Percentiles rank a stretch among this genome's conserved stretches.
Evolutionary conservation across 2,329 filamentous ascomycete genomes (phyloP).

Genomic region (Aquanectria penicillioides): DNA sequence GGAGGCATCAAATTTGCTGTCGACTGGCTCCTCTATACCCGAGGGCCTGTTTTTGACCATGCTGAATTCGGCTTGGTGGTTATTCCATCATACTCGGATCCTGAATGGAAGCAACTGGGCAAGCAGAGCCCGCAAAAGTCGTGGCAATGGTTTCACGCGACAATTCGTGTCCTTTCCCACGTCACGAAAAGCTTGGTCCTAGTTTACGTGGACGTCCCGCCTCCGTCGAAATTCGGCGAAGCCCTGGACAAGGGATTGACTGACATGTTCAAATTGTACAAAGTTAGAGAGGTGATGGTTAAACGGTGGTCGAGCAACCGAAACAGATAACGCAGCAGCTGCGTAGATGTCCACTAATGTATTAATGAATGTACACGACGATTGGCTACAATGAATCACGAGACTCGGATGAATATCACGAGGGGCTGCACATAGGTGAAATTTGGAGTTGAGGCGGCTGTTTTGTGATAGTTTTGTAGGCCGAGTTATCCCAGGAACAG

Average conservation of each 20-base stretch:
- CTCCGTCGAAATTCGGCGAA: constrained; percentile 62
- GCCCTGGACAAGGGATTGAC: constrained; percentile 66
- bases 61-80: constrained; percentile 92
- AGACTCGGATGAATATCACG: neutral
- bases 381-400: constrained; percentile 4
- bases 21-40: constrained; percentile 93
- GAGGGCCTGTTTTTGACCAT: constrained; percentile 93
- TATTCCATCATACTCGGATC: constrained; percentile 81
- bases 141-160: constrained; percentile 88
- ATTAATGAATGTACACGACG: constrained; percentile 18
- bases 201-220: constrained; percentile 90
- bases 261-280: constrained; percentile 73
- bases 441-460: neutral
- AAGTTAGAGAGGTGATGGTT: constrained; percentile 81
- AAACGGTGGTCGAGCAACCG: constrained; percentile 88
- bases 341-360: constrained; percentile 5
- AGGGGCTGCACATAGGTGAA: neutral
- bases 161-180: constrained; percentile 89
- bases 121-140: constrained; percentile 60
- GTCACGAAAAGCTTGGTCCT: constrained; percentile 91
- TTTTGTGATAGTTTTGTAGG: neutral
- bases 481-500: constrained; percentile 6
- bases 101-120: constrained; percentile 73
- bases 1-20: constrained; percentile 94
- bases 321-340: constrained; percentile 55